Percentiles rank a stretch among this genome's conserved stretches.
phyloP scores from a whole-genome alignment of 495 filamentous ascomycete genomes.

The Trichoderma virens region DNA sequence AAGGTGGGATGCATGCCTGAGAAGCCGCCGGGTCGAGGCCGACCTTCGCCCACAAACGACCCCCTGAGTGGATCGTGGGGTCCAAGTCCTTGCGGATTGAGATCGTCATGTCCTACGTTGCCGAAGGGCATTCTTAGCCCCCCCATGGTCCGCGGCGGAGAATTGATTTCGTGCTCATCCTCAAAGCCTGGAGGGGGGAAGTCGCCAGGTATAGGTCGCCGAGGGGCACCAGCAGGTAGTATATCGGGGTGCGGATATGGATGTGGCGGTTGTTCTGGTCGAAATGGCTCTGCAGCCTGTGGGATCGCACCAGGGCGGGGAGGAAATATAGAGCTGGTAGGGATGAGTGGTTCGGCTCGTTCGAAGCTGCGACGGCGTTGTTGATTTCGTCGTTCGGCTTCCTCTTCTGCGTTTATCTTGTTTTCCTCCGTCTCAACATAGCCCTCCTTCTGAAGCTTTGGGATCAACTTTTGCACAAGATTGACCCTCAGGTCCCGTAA shows the following conservation, averaged over 20 bases:
- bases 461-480: slow-evolving; percentile 73
- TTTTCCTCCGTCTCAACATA: slow-evolving; percentile 53
- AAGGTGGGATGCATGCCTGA: slow-evolving; percentile 95
- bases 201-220: slow-evolving; percentile 64
- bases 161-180: slow-evolving; percentile 80
- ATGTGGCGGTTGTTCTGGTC: background rate
- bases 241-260: slow-evolving; percentile 45
- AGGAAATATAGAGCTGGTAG: too few species aligned
- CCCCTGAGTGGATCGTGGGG: slow-evolving; percentile 74
- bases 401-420: slow-evolving; percentile 20
- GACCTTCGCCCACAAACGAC: slow-evolving; percentile 41
- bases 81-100: slow-evolving; percentile 81
- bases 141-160: slow-evolving; percentile 40
- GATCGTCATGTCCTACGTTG: slow-evolving; percentile 72
- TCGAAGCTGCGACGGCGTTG: too few species aligned
- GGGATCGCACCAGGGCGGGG: too few species aligned
- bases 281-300: slow-evolving; percentile 40
- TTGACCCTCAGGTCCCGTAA: slow-evolving; percentile 50
- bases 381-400: too few species aligned
- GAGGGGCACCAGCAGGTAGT: slow-evolving; percentile 52
- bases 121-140: slow-evolving; percentile 33
- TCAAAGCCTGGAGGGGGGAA: slow-evolving; percentile 87
- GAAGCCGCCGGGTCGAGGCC: slow-evolving; percentile 45
- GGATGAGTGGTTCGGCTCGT: too few species aligned
- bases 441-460: slow-evolving; percentile 64